A percentile compares a stretch with the other conserved stretches of the same genome.
These are phyloP conservation scores for Metarhizium humberi DNA, from an alignment of 2,329 filamentous ascomycete species.

Conservation along the genomic window DNA sequence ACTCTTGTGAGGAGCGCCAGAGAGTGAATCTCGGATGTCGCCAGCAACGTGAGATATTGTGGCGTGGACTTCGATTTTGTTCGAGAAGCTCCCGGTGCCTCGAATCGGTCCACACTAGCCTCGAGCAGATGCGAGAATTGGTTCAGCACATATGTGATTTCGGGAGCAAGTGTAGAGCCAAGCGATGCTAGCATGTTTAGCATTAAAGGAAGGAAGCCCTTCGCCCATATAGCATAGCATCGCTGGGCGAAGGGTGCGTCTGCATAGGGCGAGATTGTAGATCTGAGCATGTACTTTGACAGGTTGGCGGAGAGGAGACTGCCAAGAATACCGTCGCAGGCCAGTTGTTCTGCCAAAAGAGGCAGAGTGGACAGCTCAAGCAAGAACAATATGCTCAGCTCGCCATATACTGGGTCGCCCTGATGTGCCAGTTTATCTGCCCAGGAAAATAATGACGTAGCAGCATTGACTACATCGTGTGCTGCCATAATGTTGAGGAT, in stretches of 20 bases:
- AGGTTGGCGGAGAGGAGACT: conserved; percentile 73
- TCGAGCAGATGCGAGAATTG: conserved; percentile 74
- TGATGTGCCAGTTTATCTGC: conserved; percentile 70
- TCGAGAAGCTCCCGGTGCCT: conserved; percentile 46
- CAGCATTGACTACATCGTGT: conserved; percentile 69
- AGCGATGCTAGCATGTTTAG: conserved; percentile 81
- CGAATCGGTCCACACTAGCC: conserved; percentile 64
- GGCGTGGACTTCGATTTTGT: conserved; percentile 38
- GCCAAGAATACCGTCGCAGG: conserved; percentile 73
- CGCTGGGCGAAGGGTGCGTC: conserved; percentile 57
- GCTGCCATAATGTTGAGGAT: conserved; percentile 61
- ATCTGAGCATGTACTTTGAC: conserved; percentile 64
- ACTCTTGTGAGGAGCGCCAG: conserved; percentile 68
- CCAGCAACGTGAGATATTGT: conserved; percentile 61
- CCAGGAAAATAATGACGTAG: conserved; percentile 87
- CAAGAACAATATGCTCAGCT: conserved; percentile 81
- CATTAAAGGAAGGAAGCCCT: conserved; percentile 77
- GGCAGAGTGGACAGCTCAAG: conserved; percentile 79
- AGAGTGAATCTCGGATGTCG: conserved; percentile 69
- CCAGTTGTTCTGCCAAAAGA: conserved; percentile 77
- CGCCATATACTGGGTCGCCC: conserved; percentile 84
- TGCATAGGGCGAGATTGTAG: conserved; percentile 69
- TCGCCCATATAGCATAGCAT: conserved; percentile 83
- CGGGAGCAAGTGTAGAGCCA: conserved; percentile 70
- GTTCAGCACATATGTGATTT: conserved; percentile 81